phyloP scores from a whole-genome alignment of 2,329 filamentous ascomycete species.

The Pseudogymnoascus sp. region DNA sequence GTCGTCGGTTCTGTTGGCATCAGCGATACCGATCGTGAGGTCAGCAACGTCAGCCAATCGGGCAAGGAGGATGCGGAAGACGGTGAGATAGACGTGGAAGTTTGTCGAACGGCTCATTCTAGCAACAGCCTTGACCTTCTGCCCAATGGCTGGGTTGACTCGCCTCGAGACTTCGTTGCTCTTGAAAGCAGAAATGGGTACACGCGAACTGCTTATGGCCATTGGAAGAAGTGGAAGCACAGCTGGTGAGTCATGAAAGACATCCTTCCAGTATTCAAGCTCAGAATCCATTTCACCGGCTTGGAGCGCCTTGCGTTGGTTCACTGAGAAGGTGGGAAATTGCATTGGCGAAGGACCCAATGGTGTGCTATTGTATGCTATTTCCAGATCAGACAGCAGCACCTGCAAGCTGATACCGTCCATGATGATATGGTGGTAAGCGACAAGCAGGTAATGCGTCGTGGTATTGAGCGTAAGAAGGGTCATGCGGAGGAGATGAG shows the following conservation, averaged over 20 bases:
- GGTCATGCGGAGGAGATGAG: slow-evolving; percentile 29
- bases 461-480: slow-evolving; percentile 30
- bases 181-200: slow-evolving; percentile 20
- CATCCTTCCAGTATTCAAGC: slow-evolving; percentile 30
- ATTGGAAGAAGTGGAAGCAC: slow-evolving; percentile 31
- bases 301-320: slow-evolving; percentile 27
- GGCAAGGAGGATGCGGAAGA: slow-evolving; percentile 32
- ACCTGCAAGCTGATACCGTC: slow-evolving; percentile 39
- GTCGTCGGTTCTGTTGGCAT: slow-evolving; percentile 34
- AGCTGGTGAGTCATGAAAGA: slow-evolving; percentile 22
- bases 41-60: slow-evolving; percentile 31
- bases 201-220: slow-evolving; percentile 19
- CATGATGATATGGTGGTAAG: slow-evolving; percentile 42
- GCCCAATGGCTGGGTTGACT: slow-evolving; percentile 18
- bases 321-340: slow-evolving; percentile 30
- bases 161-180: slow-evolving; percentile 15
- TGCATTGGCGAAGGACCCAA: slow-evolving; percentile 25
- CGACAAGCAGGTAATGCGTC: slow-evolving; percentile 35
- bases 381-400: slow-evolving; percentile 37
- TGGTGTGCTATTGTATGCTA: slow-evolving; percentile 31
- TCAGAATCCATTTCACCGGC: slow-evolving; percentile 25
- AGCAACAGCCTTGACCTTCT: slow-evolving; percentile 22
- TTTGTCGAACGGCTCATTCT: slow-evolving; percentile 28
- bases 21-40: slow-evolving; percentile 40
- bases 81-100: slow-evolving; percentile 41